A percentile compares a stretch with the other conserved stretches of the same genome.
phyloP scores from a whole-genome alignment of 169 alveolate species.

The Plasmodium cynomolgi region DNA sequence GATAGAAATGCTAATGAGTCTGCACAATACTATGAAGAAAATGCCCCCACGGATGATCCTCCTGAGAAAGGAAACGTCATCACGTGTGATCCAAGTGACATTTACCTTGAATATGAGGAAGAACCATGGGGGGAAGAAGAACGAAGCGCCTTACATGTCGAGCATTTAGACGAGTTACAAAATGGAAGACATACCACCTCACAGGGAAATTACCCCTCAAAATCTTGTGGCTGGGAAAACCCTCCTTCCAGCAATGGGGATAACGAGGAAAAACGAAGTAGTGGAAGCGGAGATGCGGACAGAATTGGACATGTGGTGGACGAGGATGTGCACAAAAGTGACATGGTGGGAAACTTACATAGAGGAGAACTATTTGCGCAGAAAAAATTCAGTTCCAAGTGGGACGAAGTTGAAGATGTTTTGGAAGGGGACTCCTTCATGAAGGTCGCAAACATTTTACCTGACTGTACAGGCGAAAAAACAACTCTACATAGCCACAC shows the following conservation, averaged over 20 bases:
- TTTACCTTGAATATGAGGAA: neutral
- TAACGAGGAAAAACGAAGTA: neutral
- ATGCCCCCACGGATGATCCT: neutral
- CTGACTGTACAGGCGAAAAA: neutral
- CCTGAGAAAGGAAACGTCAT: neutral
- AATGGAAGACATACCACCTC: neutral
- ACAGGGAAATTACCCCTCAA: neutral
- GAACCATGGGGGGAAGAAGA: neutral
- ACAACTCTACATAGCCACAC: neutral
- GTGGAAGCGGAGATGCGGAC: neutral
- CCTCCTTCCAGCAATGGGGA: neutral
- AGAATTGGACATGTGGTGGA: neutral
- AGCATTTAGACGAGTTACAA: neutral
- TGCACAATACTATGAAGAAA: conserved; percentile 1
- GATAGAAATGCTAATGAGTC: neutral
- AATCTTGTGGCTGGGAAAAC: neutral
- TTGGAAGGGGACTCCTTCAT: neutral
- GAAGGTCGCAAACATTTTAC: neutral
- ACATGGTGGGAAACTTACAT: neutral
- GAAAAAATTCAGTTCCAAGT: neutral
- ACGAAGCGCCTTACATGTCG: neutral
- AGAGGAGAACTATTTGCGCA: neutral
- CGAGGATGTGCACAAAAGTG: neutral
- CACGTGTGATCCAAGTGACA: neutral
- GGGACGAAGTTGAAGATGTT: neutral